Evolutionary conservation across 2,329 filamentous ascomycete genomes (phyloP).

Genomic region (Fusarium sp.): DNA sequence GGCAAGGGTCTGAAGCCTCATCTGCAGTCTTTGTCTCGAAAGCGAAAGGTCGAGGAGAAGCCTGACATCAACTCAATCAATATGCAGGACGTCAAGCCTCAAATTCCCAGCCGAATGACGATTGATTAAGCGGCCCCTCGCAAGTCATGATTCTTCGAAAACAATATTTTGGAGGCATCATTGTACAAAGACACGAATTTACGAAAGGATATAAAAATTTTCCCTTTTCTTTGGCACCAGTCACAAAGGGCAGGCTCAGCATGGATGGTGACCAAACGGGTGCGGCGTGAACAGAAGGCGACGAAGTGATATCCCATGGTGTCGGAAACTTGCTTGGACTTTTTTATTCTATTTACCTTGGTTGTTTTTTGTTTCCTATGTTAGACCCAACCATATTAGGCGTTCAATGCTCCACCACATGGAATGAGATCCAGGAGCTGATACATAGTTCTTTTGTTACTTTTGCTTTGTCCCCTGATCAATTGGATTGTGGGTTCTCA

Average conservation of each 20-base stretch:
- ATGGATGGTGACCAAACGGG: conserved; percentile 39
- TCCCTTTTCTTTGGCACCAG: conserved; percentile 39
- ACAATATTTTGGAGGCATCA: conserved; percentile 6
- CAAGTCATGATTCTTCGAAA: conserved; percentile 12
- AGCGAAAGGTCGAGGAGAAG: conserved; percentile 61
- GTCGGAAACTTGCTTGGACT: conserved; percentile 38
- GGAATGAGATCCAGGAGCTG: conserved; percentile 38
- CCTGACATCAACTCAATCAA: conserved; percentile 65
- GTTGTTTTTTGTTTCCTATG: conserved; percentile 34
- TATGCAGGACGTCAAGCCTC: conserved; percentile 65
- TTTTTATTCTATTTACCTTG: conserved; percentile 26
- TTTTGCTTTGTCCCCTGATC: conserved; percentile 10
- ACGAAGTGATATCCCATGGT: conserved; percentile 43
- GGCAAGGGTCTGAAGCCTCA: conserved; percentile 88
- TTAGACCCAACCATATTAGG: conserved; percentile 37
- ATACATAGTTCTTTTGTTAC: conserved; percentile 23
- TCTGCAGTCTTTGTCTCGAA: conserved; percentile 64
- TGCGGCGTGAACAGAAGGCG: conserved; percentile 42
- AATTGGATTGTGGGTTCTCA: conserved; percentile 15
- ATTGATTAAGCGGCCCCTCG: conserved; percentile 60
- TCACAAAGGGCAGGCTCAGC: conserved; percentile 44
- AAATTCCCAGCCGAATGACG: conserved; percentile 66
- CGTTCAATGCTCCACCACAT: conserved; percentile 38
- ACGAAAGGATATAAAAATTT: conserved; percentile 43
- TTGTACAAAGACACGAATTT: conserved; percentile 52